Evolutionary conservation across 768 basidiomycete genomes (phyloP).

Genomic region (Lactarius indigo): DNA sequence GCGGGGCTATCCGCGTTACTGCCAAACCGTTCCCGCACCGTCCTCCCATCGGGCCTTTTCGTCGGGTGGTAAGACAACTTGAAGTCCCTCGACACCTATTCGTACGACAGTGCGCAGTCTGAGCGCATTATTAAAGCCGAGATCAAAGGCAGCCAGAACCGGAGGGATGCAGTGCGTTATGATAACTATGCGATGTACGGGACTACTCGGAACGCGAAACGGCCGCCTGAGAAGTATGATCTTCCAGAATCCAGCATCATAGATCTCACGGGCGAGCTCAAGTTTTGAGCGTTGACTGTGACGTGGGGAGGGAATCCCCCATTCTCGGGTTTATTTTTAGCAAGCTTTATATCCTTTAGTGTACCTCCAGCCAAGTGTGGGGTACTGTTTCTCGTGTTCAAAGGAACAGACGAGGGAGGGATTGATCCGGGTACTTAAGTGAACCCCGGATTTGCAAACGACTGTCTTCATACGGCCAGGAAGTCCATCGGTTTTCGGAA

Average conservation of each 20-base stretch:
- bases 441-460: background rate
- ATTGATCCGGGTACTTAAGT: background rate
- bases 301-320: too few relatives aligned
- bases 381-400: background rate
- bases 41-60: conserved; percentile 22
- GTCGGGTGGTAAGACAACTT: conserved; percentile 44
- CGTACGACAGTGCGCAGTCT: conserved; percentile 41
- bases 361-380: too few relatives aligned
- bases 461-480: background rate
- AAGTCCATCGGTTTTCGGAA: background rate
- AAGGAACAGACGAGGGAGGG: background rate
- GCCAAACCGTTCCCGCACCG: conserved; percentile 7
- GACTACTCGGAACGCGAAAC: conserved; percentile 46
- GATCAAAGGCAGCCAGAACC: conserved; percentile 39
- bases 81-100: conserved; percentile 37
- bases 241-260: conserved; percentile 49
- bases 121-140: conserved; percentile 39
- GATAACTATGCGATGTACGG: conserved; percentile 55
- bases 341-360: too few relatives aligned
- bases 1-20: conserved; percentile 12
- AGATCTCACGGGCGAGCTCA: conserved; percentile 62
- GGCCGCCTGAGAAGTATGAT: conserved; percentile 41
- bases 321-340: too few relatives aligned
- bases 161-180: conserved; percentile 42
- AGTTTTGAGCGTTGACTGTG: conserved; percentile 27